Conservation (phyloP, 2,329 filamentous ascomycete genomes). For the Cryphonectria carpinicola region DNA sequence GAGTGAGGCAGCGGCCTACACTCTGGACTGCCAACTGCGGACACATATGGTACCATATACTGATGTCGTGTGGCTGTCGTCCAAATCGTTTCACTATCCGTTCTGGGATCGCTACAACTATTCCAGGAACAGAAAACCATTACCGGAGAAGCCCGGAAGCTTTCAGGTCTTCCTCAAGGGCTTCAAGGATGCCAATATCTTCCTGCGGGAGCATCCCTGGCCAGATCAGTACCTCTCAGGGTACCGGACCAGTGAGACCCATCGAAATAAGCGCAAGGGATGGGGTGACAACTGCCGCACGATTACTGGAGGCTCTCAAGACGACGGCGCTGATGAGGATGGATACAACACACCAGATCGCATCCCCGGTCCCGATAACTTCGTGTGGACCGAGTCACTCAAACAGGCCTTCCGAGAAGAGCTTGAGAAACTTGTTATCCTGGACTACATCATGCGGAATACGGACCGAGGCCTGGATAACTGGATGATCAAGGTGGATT, state of each 20-base stretch:
- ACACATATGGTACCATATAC: conserved; percentile 96
- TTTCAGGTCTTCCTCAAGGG: conserved; percentile 98
- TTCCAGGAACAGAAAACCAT: conserved; percentile 81
- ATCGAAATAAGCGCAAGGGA: conserved; percentile 68
- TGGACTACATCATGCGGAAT: conserved; percentile 99
- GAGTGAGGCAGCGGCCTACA: conserved; percentile 95
- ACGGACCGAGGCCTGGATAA: conserved; percentile 96
- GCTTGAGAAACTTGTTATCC: conserved; percentile 92
- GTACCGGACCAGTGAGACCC: conserved; percentile 69
- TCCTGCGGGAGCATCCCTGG: conserved; percentile 94
- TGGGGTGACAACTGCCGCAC: conserved; percentile 88
- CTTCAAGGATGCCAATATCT: conserved; percentile 95
- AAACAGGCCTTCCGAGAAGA: conserved; percentile 95
- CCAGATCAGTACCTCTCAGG: conserved; percentile 81
- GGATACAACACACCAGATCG: conserved; percentile 40
- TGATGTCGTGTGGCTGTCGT: conserved; percentile 90
- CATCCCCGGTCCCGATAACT: conserved; percentile 56
- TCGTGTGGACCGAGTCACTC: conserved; percentile 84
- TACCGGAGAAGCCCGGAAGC: conserved; percentile 90
- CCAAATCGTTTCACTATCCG: conserved; percentile 97
- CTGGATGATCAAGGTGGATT: conserved; percentile 99
- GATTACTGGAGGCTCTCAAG: conserved; percentile 52
- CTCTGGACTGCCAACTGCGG: conserved; percentile 85
- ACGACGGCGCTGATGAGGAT: conserved; percentile 60
- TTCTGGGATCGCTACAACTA: conserved; percentile 93